Conservation (phyloP, 176 grass and related monocot genomes). For the Oryza officinalis region DNA sequence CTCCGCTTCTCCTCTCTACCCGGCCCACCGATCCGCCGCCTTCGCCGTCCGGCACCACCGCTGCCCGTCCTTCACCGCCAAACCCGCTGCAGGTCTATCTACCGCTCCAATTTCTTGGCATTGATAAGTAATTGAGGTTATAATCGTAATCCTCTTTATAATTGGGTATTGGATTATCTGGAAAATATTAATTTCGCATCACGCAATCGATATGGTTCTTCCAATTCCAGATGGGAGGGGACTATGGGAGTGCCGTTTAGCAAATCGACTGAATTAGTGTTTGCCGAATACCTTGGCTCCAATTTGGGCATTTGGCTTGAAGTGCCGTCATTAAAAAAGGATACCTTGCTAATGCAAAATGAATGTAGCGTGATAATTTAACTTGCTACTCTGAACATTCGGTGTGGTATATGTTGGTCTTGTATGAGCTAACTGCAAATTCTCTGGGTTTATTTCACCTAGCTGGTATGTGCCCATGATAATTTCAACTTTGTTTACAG, state of each 20-base stretch:
- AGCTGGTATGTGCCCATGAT: too few relatives aligned
- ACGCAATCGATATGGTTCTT: neutral
- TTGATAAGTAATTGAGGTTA: neutral
- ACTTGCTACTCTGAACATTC: neutral
- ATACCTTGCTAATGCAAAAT: neutral
- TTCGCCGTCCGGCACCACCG: slow-evolving; percentile 9
- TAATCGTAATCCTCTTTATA: neutral
- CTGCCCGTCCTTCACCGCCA: slow-evolving; percentile 5
- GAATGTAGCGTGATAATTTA: neutral
- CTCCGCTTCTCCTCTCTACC: slow-evolving; percentile 10
- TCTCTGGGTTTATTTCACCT: neutral
- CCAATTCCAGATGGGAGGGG: neutral
- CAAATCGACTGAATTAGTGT: neutral
- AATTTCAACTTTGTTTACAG: slow-evolving; percentile 14
- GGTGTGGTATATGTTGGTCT: neutral
- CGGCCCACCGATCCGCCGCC: neutral
- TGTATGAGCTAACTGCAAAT: neutral
- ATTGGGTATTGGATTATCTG: neutral
- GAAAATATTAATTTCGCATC: neutral
- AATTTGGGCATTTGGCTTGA: neutral
- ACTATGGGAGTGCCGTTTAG: neutral
- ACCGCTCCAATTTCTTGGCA: neutral
- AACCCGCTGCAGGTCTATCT: slow-evolving; percentile 31
- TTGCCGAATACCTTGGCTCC: neutral
- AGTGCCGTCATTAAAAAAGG: neutral